Conservation (phyloP, 225 moss, liverwort and hornwort genomes). For the Ulota crispa region DNA sequence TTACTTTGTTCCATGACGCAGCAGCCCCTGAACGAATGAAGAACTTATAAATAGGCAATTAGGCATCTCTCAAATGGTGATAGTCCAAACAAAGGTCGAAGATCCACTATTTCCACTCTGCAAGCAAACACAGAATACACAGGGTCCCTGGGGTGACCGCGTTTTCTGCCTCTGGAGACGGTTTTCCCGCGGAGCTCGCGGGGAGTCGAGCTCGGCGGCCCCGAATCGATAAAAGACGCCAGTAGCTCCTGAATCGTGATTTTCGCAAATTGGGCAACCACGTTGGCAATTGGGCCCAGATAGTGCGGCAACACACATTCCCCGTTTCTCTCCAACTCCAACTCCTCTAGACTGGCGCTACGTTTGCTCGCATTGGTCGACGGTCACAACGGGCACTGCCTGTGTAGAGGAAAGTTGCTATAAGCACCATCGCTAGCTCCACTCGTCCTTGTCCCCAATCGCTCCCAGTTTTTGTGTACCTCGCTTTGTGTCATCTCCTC, state of each 20-base stretch:
- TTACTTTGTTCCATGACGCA: neutral
- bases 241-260: neutral
- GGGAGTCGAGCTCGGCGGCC: constrained; percentile 8
- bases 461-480: too few species aligned
- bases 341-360: constrained; percentile 16
- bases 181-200: neutral
- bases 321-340: constrained; percentile 31
- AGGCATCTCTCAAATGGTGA: neutral
- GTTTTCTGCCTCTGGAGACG: neutral
- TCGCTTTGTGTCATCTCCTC: neutral
- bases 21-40: neutral
- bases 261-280: constrained; percentile 5
- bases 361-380: neutral
- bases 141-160: too few species aligned
- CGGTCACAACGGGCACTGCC: neutral
- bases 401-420: neutral
- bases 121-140: too few species aligned
- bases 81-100: neutral
- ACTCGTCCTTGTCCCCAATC: neutral
- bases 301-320: neutral
- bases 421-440: neutral
- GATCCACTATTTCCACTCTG: neutral
- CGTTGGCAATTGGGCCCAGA: constrained; percentile 1
- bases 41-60: neutral
- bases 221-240: neutral